These are phyloP conservation scores for Biscogniauxia marginata DNA, from an alignment of 2,329 filamentous ascomycete species.

Conservation along the genomic window DNA sequence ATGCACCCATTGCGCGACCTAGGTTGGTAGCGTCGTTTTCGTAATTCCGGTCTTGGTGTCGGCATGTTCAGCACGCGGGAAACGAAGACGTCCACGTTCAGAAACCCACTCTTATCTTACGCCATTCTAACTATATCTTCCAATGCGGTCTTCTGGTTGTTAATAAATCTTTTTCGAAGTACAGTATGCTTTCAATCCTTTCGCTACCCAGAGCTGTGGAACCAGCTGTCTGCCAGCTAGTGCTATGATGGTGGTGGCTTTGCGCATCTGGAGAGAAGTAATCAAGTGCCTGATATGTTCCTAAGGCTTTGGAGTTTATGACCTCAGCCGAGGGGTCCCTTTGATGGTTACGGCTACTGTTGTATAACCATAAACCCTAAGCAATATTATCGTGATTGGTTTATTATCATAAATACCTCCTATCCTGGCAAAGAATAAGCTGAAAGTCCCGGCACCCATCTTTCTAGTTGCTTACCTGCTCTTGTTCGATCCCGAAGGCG, in stretches of 20 bases:
- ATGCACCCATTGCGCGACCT: slow-evolving; percentile 27
- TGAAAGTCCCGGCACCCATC: neutral
- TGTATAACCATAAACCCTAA: neutral
- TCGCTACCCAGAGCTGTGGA: too few relatives aligned
- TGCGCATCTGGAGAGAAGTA: neutral
- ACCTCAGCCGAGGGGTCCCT: neutral
- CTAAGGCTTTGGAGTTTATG: too few relatives aligned
- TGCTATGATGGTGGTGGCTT: neutral
- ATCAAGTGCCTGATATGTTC: too few relatives aligned
- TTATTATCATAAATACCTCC: neutral
- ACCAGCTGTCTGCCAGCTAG: neutral
- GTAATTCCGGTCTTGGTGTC: slow-evolving; percentile 22
- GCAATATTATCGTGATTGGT: neutral
- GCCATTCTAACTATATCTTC: too few relatives aligned
- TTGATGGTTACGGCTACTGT: neutral
- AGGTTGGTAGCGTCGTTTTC: slow-evolving; percentile 24
- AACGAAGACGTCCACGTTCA: neutral
- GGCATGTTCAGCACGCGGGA: slow-evolving; percentile 14
- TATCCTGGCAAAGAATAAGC: neutral
- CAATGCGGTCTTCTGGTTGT: neutral
- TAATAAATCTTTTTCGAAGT: too few relatives aligned
- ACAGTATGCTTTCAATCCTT: too few relatives aligned
- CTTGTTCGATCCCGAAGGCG: too few relatives aligned
- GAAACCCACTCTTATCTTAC: neutral
- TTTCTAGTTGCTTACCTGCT: too few relatives aligned